Percentiles rank a stretch among this genome's conserved stretches.
phyloP scores from a whole-genome alignment of 2,329 filamentous ascomycete genomes.

The Pseudonectria foliicola region DNA sequence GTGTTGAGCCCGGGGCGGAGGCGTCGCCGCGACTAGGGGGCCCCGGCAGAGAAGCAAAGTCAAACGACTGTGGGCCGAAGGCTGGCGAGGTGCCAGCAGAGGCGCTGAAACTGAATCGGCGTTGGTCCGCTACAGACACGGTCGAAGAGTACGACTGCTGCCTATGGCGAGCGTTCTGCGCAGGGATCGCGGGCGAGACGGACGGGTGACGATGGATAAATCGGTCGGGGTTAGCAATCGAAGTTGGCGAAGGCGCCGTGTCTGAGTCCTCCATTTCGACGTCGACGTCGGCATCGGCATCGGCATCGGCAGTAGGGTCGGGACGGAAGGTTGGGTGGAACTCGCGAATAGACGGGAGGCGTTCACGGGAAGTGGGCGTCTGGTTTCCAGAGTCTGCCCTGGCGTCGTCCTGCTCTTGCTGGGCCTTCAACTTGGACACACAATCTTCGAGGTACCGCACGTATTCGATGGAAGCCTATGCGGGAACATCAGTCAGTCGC shows the following conservation, averaged over 20 bases:
- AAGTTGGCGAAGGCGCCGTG: slow-evolving; percentile 40
- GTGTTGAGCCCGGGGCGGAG: slow-evolving; percentile 41
- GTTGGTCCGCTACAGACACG: slow-evolving; percentile 39
- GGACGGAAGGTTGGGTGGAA: slow-evolving; percentile 36
- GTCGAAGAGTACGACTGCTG: slow-evolving; percentile 47
- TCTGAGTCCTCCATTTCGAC: slow-evolving; percentile 57
- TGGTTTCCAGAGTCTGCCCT: slow-evolving; percentile 21
- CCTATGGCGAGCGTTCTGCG: slow-evolving; percentile 35
- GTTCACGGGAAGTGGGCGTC: slow-evolving; percentile 20
- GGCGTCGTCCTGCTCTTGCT: slow-evolving; percentile 31
- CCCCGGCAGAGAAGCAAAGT: slow-evolving; percentile 10
- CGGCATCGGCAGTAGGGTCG: slow-evolving; percentile 26
- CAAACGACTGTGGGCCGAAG: slow-evolving; percentile 43
- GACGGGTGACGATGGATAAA: slow-evolving; percentile 36
- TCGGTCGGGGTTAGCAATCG: slow-evolving; percentile 26
- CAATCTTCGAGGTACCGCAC: slow-evolving; percentile 90
- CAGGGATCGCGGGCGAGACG: slow-evolving; percentile 43
- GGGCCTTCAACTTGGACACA: slow-evolving; percentile 67
- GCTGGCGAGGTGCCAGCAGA: slow-evolving; percentile 49
- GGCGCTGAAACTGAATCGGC: slow-evolving; percentile 42
- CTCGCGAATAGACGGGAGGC: slow-evolving; percentile 31
- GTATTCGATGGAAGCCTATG: slow-evolving; percentile 89
- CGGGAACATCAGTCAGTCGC: slow-evolving; percentile 4
- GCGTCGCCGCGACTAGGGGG: slow-evolving; percentile 34
- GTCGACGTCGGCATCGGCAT: slow-evolving; percentile 26